Conservation (phyloP, 768 basidiomycete species). For the Tricholoma sp. region DNA sequence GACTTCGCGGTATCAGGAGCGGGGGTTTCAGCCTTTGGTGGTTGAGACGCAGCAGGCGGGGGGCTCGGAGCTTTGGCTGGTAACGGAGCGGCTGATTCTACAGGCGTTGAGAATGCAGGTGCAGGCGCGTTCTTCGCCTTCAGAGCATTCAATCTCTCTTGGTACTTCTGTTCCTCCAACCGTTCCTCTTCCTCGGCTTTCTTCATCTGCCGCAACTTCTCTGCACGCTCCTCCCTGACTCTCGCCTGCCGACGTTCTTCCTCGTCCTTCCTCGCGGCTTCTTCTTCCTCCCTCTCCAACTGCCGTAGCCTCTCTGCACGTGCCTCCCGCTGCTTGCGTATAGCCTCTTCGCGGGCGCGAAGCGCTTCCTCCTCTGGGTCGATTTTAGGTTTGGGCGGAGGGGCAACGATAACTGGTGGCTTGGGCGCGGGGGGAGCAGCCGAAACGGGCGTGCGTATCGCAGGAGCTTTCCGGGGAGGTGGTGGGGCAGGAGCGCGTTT, state of each 20-base stretch:
- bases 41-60: slow-evolving; percentile 32
- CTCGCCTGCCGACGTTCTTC: slow-evolving; percentile 24
- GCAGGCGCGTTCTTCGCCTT: slow-evolving; percentile 31
- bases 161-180: slow-evolving; percentile 33
- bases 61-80: slow-evolving; percentile 24
- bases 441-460: slow-evolving; percentile 20
- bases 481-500: slow-evolving; percentile 36
- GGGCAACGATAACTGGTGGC: slow-evolving; percentile 13
- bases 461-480: slow-evolving; percentile 21
- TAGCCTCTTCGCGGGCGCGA: slow-evolving; percentile 59
- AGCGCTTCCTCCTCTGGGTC: slow-evolving; percentile 78
- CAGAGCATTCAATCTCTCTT: slow-evolving; percentile 33
- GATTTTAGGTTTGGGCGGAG: slow-evolving; percentile 37
- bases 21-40: slow-evolving; percentile 22
- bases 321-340: slow-evolving; percentile 72
- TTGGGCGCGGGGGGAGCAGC: slow-evolving; percentile 15
- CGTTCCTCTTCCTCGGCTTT: slow-evolving; percentile 31
- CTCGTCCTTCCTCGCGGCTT: slow-evolving; percentile 31
- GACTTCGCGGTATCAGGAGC: slow-evolving; percentile 40
- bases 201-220: slow-evolving; percentile 65
- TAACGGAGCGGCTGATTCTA: slow-evolving; percentile 24
- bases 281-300: slow-evolving; percentile 53
- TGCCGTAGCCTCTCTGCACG: slow-evolving; percentile 63
- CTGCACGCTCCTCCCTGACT: slow-evolving; percentile 64
- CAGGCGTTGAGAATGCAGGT: slow-evolving; percentile 19